Base-by-base conservation (phyloP, 768 basidiomycete genomes). In the Pisolithus tinctorius region DNA sequence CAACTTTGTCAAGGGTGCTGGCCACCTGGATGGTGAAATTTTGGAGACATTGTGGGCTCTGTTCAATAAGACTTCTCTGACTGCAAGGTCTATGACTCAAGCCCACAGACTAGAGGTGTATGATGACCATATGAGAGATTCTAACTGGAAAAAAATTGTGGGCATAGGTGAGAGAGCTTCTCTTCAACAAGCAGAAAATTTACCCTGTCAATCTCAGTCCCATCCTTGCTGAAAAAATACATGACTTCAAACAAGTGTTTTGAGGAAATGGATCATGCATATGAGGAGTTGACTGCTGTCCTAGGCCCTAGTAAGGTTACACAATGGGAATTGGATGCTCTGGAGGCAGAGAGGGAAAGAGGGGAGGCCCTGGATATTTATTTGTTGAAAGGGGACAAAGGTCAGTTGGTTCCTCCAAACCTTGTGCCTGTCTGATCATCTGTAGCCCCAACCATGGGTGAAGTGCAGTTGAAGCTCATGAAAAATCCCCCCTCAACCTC, bases 121-220 rank as follows among this genome's bases (percentile, higher is more conserved):
- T 10, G 61, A 71, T 45, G 62, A 65, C 27, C 54, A 63, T 40
- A 69, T 69, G 67, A 53, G 54, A 9, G 65, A 71, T 29, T 65
- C 57, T 0, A 70, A 71, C 43, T 69, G 61, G 59, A 67, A 68
- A 29, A 71, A 69, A 36, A 40, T 63, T 5, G 54, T 62, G 13
- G 51, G 60, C 17, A 60, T 60, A 4, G 54, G 63, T 64, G 36
- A 42, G 51, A 37, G 4, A 44, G 49, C 46, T 23, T 55, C 46
- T 14, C 50, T 26, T 26, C 17, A 1, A 4, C n/a, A 41, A 14
- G 40, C 7, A 10, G 40, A 7, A 4, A 39, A 26, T 25, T 41
- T 41, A 20, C 11, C 17, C 40, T 14, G n/a, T 1, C 17, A 17
- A 17, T 17, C n/a, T 4, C 23, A 41, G 40, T 41, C 7, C 27